Conservation (phyloP, 805 yeast genomes). For the Candida succiphila region DNA sequence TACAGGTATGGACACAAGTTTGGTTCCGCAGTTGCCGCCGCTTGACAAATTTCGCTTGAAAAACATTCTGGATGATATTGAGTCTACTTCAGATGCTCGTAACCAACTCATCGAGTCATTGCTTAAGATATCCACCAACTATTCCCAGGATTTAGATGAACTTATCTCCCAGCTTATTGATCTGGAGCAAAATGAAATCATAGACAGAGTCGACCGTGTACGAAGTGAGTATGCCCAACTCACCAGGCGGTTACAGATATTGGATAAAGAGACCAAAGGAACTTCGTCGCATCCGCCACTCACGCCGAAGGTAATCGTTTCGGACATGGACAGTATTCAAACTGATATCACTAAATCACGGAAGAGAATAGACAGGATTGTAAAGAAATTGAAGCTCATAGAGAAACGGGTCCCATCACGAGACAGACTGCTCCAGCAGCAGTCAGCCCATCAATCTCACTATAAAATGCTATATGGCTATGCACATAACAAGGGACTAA, state of each 20-base stretch:
- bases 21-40: conserved; percentile 13
- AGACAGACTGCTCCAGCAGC: conserved; percentile 25
- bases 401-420: conserved; percentile 26
- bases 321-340: too few relatives aligned
- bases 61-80: conserved; percentile 14
- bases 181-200: conserved; percentile 14
- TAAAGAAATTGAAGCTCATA: conserved; percentile 19
- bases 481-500: conserved; percentile 14
- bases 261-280: conserved; percentile 1
- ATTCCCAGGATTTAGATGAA: conserved; percentile 18
- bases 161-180: conserved; percentile 14
- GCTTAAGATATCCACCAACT: conserved; percentile 9
- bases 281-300: too few relatives aligned
- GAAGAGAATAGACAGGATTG: conserved; percentile 13
- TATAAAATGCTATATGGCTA: conserved; percentile 28
- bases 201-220: conserved; percentile 9
- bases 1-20: too few relatives aligned
- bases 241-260: background rate
- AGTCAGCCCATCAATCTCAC: conserved; percentile 31
- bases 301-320: too few relatives aligned
- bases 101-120: conserved; percentile 15
- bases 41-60: conserved; percentile 17
- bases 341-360: conserved; percentile 7
- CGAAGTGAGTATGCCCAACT: background rate
- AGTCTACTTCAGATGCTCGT: conserved; percentile 12